These are phyloP conservation scores for Xylaria sp. DNA, from an alignment of 2,329 filamentous ascomycete species.

Conservation along the genomic window DNA sequence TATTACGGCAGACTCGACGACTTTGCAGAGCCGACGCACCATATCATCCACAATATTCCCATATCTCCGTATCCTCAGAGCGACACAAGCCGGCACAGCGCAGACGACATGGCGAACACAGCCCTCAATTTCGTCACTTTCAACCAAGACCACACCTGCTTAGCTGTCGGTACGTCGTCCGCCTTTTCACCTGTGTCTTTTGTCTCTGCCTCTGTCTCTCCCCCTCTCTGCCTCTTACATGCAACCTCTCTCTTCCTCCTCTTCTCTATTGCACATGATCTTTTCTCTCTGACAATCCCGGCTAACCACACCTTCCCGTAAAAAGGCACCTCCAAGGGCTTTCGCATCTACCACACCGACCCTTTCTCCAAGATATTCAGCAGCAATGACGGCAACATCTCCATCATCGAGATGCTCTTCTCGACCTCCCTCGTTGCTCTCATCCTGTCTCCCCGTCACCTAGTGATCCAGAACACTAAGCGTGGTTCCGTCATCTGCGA, in stretches of 20 bases:
- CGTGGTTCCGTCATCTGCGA: slow-evolving; percentile 91
- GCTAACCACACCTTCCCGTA: background rate
- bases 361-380: slow-evolving; percentile 96
- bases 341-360: slow-evolving; percentile 96
- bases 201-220: no score
- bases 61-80: no score
- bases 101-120: slow-evolving; percentile 67
- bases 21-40: background rate
- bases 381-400: slow-evolving; percentile 93
- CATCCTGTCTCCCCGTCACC: slow-evolving; percentile 87
- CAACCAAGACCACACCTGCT: slow-evolving; percentile 97
- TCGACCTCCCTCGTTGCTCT: slow-evolving; percentile 96
- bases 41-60: background rate
- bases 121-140: slow-evolving; percentile 98
- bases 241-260: slow-evolving; percentile 9
- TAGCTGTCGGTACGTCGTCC: slow-evolving; percentile 81
- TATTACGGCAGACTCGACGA: background rate
- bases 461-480: slow-evolving; percentile 97
- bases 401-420: slow-evolving; percentile 98
- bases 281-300: background rate
- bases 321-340: slow-evolving; percentile 87
- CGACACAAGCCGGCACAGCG: slow-evolving; percentile 1
- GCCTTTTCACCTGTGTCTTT: background rate
- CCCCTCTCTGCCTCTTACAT: background rate
- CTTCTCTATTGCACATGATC: background rate